A percentile compares a stretch with the other conserved stretches of the same genome.
These are phyloP conservation scores for Tephrocybe sp. DNA, from an alignment of 768 basidiomycete species.

Conservation along the genomic window DNA sequence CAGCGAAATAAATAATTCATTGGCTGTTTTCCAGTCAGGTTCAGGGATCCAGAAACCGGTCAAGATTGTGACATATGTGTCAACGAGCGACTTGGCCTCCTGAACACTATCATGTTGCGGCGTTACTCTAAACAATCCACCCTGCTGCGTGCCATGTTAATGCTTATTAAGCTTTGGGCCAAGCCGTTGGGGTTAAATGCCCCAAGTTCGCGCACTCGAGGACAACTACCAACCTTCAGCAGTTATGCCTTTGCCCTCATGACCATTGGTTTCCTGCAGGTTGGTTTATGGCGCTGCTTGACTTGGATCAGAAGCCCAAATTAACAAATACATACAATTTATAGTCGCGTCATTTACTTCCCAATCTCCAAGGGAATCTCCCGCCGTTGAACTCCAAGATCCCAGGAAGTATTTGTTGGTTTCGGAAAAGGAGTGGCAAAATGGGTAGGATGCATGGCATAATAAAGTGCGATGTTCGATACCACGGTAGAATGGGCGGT, in stretches of 20 bases:
- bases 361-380: constrained; percentile 50
- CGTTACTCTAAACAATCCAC: constrained; percentile 50
- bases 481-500: constrained; percentile 8
- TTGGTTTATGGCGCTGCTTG: constrained; percentile 16
- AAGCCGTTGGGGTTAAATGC: constrained; percentile 50
- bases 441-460: no score
- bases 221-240: constrained; percentile 43
- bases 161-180: constrained; percentile 61
- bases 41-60: constrained; percentile 39
- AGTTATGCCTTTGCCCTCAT: constrained; percentile 64
- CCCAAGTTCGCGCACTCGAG: constrained; percentile 26
- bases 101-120: constrained; percentile 50
- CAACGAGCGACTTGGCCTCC: constrained; percentile 58
- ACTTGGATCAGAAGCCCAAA: neutral
- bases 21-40: constrained; percentile 43
- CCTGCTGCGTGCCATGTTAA: constrained; percentile 42
- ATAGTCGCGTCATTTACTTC: constrained; percentile 45
- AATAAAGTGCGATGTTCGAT: constrained; percentile 32
- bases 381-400: constrained; percentile 12
- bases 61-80: constrained; percentile 58
- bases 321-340: neutral
- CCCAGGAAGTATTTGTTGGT: constrained; percentile 30
- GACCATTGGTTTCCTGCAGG: constrained; percentile 62
- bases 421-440: constrained; percentile 20
- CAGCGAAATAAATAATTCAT: neutral